Conservation (phyloP, 495 filamentous ascomycete genomes). For the Hypoxylon fragiforme region DNA sequence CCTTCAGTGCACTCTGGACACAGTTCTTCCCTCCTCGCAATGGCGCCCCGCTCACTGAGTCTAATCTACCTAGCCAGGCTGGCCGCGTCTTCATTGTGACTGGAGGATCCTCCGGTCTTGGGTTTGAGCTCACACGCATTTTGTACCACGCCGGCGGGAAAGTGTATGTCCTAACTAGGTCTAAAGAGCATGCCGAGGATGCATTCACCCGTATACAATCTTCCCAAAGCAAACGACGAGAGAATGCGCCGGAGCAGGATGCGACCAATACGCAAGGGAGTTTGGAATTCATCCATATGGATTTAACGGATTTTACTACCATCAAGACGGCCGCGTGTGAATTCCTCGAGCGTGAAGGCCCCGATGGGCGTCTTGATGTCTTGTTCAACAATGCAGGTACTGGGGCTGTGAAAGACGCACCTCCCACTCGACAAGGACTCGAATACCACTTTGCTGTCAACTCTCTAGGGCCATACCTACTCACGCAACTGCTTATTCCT, state of each 20-base stretch:
- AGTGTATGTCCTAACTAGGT: constrained; percentile 53
- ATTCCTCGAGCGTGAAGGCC: constrained; percentile 35
- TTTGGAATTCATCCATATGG: constrained; percentile 33
- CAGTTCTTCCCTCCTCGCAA: constrained; percentile 39
- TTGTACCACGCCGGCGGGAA: constrained; percentile 47
- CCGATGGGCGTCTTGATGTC: constrained; percentile 24
- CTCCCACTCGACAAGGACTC: constrained; percentile 42
- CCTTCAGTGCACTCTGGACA: constrained; percentile 17
- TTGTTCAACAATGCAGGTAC: constrained; percentile 51
- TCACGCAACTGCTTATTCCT: constrained; percentile 47
- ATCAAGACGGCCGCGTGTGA: constrained; percentile 27
- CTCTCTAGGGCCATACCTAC: constrained; percentile 39
- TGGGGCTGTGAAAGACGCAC: constrained; percentile 18
- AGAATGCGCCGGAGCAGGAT: not conserved
- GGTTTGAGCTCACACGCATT: constrained; percentile 46
- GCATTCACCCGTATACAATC: constrained; percentile 39
- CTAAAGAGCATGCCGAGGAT: constrained; percentile 29
- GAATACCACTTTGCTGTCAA: constrained; percentile 45
- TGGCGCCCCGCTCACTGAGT: constrained; percentile 29
- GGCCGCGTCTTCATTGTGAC: constrained; percentile 51
- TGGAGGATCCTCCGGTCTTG: constrained; percentile 48
- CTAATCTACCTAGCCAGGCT: constrained; percentile 24
- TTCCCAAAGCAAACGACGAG: constrained; percentile 29
- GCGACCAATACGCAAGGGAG: constrained; percentile 9
- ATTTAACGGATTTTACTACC: constrained; percentile 31